Evolutionary conservation across 1,284 basidiomycete species (phyloP), one percentile per base, ranked within the genome.

Genomic region (Ustilago shanxiensis): DNA sequence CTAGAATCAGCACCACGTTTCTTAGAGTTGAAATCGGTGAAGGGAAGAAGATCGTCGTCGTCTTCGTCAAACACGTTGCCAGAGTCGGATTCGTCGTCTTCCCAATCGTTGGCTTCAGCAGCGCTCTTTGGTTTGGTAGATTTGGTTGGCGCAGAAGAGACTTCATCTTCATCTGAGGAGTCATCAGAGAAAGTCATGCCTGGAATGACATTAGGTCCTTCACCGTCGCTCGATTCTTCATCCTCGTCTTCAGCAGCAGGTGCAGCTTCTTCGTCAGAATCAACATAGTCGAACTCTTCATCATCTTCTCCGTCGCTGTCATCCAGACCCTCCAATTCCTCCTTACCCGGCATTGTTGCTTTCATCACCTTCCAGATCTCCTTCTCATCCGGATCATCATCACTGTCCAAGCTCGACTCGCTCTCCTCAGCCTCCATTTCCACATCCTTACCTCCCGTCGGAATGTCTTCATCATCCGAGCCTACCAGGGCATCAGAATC

Each of bases 401-500:
- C 68, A 53, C 72, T 77, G 39, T 77, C 72, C 26, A 71, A 20
- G 20, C 45, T 56, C 16, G 65, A 60, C 47, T 58, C 56, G 66
- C 31, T 68, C 18, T 78, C 77, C 10, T 51, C 55, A 6, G 59
- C 77, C 20, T 72, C 79, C 33, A 80, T 72, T 31, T 74, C 79
- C 20, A 45, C 20, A 8, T 49, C n/a, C 44, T 35, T 35, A 6
- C 44, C 54, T 6, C 31, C 28, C 87, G 53, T 87, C 55, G 9
- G 56, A 90, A 92, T 92, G 10, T 87, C 90, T 78, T 91, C 91
- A 33, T 91, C 90, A 6, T 79, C 79, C 83, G 79, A 90, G 71
- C 87, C 89, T 5, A 29, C 44, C 47, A 72, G 26, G 13, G 61
- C 64, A 31, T 87, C 88, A n/a, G 84, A 85, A 55, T 77, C 69